Evolutionary conservation across 2,329 filamentous ascomycete genomes (phyloP), one percentile per base, ranked within the genome.

Genomic region (Diplocarpon mali): DNA sequence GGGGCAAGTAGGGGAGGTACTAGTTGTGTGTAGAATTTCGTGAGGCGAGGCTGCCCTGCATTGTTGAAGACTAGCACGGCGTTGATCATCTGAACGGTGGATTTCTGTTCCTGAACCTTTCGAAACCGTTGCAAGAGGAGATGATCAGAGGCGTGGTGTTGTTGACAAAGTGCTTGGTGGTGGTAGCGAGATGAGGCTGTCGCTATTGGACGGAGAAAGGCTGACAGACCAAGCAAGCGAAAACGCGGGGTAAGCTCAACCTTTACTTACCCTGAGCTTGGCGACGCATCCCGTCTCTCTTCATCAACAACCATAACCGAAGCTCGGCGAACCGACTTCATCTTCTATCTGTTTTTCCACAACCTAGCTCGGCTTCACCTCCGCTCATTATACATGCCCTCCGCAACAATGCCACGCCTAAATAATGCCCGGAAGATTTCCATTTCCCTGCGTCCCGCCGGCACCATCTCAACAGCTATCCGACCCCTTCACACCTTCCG

Each of bases 1-100:
- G 16, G 20, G 6, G n/a, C n/a, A 14, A 15, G 2, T 12, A 38
- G 34, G 28, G 31, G 13, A 7, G 17, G 49, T 67, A 94, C 90
- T 55, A 98, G 79, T 64, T 96, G 90, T 2, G 90, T 95, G 65
- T 98, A 98, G 72, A 98, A 98, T 61, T 96, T 96, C 58, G 90
- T 96, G 64, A 98, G 75, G 45, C 92, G 83, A 31, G 92, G 90
- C 67, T 98, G 90, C 53, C 92, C 92, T 58, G 90, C 87, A 70
- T 95, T 95, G 62, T 98, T 98, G 73, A 98, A 98, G 64, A 98
- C 90, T 54, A 98, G 74, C 50, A 98, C 90, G 28, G 93, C 92
- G 72, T 95, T 98, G 66, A 98, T 96, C 92, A 98, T 98, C 7
- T 6, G 40, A 24, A 3, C 20, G 30, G 36, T 12, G 14, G 28